Evolutionary conservation across 2,329 filamentous ascomycete species (phyloP).

Genomic region (Canariomyces notabilis): DNA sequence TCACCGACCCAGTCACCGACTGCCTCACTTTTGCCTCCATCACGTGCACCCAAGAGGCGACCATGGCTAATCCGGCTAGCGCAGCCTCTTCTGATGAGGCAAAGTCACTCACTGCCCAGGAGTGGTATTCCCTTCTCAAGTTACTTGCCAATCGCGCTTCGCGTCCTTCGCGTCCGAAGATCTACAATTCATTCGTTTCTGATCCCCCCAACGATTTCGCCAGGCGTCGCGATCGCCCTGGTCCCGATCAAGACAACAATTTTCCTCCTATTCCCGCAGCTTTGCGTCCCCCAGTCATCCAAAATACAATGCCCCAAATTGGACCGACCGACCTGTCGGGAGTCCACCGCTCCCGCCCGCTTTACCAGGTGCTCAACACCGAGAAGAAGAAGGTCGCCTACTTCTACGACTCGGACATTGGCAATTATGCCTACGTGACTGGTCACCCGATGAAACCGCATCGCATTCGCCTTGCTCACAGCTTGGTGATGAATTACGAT

Average conservation of each 20-base stretch:
- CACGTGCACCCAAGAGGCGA: neutral
- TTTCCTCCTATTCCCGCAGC: neutral
- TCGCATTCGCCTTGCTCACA: slow-evolving; percentile 89
- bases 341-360: slow-evolving; percentile 41
- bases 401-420: slow-evolving; percentile 97
- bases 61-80: slow-evolving; percentile 1
- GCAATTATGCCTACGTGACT: slow-evolving; percentile 95
- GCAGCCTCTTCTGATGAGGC: neutral
- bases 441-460: slow-evolving; percentile 99
- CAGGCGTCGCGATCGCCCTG: too few relatives aligned
- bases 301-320: slow-evolving; percentile 23
- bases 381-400: slow-evolving; percentile 81
- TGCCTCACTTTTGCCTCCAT: neutral
- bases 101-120: too few relatives aligned
- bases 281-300: neutral
- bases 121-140: neutral
- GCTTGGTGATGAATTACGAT: slow-evolving; percentile 92
- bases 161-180: neutral
- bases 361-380: slow-evolving; percentile 41
- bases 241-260: neutral
- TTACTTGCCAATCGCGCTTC: neutral
- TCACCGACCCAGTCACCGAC: slow-evolving; percentile 7
- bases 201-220: too few relatives aligned
- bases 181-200: too few relatives aligned
- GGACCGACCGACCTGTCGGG: slow-evolving; percentile 31